Base-by-base conservation (phyloP, 352 stramenopile species). In the Globisporangium middletonii region DNA sequence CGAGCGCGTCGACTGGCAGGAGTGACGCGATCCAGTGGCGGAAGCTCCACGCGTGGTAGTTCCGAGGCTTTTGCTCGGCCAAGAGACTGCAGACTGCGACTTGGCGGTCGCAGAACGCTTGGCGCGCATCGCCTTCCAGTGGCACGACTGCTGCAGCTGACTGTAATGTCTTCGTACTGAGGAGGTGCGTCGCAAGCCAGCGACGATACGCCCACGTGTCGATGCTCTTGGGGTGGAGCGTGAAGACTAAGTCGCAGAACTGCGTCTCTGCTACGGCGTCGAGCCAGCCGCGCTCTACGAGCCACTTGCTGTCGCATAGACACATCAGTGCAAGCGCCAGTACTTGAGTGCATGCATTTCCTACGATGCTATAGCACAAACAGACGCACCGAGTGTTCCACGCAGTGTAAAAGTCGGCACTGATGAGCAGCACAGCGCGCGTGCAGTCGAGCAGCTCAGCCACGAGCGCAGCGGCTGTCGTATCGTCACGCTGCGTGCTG, bases 11-110 rank as follows among this genome's bases (percentile, higher is more conserved):
- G 0, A 33, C 47, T 18, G 63, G 33, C n/a, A 86, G 60, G 12
- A 68, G 58, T 13, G 66, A 82, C 46, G 85, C 70, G 43, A 92
- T 69, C 76, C 79, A 90, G 57, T 92, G 83, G 8, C 84, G 79
- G 57, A 87, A 92, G 57, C 81, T 92, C 84, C 84, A 94, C 26
- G 84, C 81, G 64, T 92, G 81, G 53, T 94, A 94, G 59, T 94
- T 94, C 50, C 81, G 79, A 4, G 79, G 65, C 50, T 86, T 84
- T 15, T 75, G 68, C 55, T 94, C 82, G 0, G 79, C 68, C 19
- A 94, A 55, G 16, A 68, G 63, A 42, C 48, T 60, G 57, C 81
- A 91, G 42, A 85, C 47, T 1, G 65, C 54, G 16, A 88, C 64
- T 57, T 94, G 78, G 9, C 75, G 56, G 6, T 65, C 15, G 37